phyloP scores from a whole-genome alignment of 345 rosid species.

The Ailanthus altissimus region DNA sequence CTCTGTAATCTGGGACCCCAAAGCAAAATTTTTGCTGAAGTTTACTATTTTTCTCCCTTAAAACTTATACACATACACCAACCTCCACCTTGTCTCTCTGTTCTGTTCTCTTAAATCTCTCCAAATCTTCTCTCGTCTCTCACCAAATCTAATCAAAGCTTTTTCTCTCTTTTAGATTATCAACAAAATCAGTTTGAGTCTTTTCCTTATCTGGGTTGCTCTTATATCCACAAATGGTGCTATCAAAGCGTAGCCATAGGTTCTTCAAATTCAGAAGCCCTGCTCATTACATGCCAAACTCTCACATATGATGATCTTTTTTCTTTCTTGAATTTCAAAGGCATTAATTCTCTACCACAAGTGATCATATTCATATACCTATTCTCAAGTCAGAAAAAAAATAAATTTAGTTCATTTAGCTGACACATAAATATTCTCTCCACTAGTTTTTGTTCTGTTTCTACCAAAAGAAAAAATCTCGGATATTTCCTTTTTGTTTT shows the following conservation, averaged over 20 bases:
- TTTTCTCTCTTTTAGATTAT: neutral
- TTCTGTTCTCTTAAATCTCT: neutral
- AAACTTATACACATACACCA: neutral
- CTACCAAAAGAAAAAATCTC: neutral
- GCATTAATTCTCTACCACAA: conserved; percentile 23
- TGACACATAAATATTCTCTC: conserved; percentile 34
- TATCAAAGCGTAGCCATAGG: conserved; percentile 53
- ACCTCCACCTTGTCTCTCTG: neutral
- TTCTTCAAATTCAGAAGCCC: conserved; percentile 72
- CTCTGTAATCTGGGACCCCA: neutral
- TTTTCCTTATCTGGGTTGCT: neutral
- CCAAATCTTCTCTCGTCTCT: neutral
- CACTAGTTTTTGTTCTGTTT: conserved; percentile 16
- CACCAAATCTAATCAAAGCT: neutral
- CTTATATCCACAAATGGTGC: conserved; percentile 57
- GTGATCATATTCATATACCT: too few relatives aligned
- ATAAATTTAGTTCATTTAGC: conserved; percentile 10
- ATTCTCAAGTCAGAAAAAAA: too few relatives aligned
- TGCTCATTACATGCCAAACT: neutral
- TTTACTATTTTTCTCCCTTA: too few relatives aligned
- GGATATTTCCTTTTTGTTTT: too few relatives aligned
- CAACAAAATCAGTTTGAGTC: neutral
- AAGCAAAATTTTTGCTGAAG: too few relatives aligned
- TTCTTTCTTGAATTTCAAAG: neutral
- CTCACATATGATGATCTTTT: neutral